A percentile compares a stretch with the other conserved stretches of the same genome.
Evolutionary conservation across 345 rosid species (phyloP).

Genomic region (Eucalyptus marginata): DNA sequence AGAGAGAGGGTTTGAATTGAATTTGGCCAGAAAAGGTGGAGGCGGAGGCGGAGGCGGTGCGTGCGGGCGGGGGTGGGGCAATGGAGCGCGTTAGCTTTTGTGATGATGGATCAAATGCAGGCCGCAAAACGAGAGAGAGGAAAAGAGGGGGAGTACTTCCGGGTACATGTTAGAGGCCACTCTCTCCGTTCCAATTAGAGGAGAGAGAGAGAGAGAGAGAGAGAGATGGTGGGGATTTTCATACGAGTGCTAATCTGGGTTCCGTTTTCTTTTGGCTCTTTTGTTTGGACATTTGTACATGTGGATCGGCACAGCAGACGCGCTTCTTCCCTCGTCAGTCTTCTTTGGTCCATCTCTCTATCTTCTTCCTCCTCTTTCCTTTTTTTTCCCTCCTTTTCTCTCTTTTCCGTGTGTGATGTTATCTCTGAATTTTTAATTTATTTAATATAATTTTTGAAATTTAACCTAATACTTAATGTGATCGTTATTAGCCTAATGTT

Average conservation of each 20-base stretch:
- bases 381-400: too few species aligned
- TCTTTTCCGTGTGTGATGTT: too few species aligned
- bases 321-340: neutral
- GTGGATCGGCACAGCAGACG: neutral
- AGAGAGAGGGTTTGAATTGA: neutral
- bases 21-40: neutral
- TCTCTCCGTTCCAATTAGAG: neutral
- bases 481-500: too few species aligned
- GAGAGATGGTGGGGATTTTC: neutral
- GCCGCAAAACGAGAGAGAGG: neutral
- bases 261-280: neutral
- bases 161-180: neutral
- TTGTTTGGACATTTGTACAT: neutral
- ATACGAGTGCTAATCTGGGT: neutral
- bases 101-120: neutral
- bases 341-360: neutral
- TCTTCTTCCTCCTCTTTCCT: too few species aligned
- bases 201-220: too few species aligned
- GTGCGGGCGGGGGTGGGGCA: neutral
- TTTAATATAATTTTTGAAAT: too few species aligned
- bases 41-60: neutral
- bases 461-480: too few species aligned
- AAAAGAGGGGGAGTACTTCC: neutral
- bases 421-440: too few species aligned
- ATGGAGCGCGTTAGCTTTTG: neutral